phyloP scores from a whole-genome alignment of 768 basidiomycete species.

The Pholiota molesta region DNA sequence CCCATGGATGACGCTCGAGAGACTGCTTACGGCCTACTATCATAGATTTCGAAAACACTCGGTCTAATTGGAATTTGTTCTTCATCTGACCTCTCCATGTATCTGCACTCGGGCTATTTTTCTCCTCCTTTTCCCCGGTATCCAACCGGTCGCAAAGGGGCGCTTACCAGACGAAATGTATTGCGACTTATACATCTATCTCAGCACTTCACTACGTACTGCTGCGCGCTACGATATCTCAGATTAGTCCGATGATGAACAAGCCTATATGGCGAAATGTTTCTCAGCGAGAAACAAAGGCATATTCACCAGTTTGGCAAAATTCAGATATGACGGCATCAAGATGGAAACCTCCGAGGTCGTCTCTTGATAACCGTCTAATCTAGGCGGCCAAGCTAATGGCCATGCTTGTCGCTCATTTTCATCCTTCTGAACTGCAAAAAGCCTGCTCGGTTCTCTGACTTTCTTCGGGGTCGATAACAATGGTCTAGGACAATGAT shows the following conservation, averaged over 20 bases:
- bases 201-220: background rate
- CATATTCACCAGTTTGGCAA: background rate
- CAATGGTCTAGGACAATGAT: background rate
- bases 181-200: slow-evolving; percentile 2
- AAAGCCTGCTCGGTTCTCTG: background rate
- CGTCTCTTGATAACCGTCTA: slow-evolving; percentile 16
- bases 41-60: background rate
- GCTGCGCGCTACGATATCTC: background rate
- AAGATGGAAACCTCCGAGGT: slow-evolving; percentile 15
- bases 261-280: background rate
- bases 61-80: slow-evolving; percentile 4
- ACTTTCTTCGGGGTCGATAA: background rate
- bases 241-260: background rate
- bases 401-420: background rate
- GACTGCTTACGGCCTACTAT: background rate
- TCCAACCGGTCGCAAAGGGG: slow-evolving; percentile 27
- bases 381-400: slow-evolving; percentile 1
- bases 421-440: background rate
- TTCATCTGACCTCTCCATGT: background rate
- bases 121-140: slow-evolving; percentile 22
- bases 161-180: slow-evolving; percentile 1
- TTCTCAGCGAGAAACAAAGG: background rate
- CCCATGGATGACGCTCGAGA: background rate
- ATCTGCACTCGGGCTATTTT: slow-evolving; percentile 15
- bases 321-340: background rate